phyloP scores from a whole-genome alignment of 1,284 basidiomycete genomes.

The Cryptococcus amylolentus region DNA sequence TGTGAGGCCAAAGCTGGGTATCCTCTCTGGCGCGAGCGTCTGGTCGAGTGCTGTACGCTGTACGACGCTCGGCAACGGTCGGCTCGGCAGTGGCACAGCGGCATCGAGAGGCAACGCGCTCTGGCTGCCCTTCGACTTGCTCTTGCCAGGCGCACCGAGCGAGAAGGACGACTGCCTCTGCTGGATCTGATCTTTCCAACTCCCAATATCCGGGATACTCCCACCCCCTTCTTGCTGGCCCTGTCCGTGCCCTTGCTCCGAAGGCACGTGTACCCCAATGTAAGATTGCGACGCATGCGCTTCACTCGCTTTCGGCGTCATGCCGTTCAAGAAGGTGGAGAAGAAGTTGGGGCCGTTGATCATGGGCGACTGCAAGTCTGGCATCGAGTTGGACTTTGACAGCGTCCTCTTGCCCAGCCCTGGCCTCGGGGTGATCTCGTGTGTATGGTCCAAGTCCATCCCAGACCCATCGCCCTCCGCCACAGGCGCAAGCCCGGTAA shows the following conservation, averaged over 20 bases:
- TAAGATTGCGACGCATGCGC: conserved; percentile 12
- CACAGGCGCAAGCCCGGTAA: conserved; percentile 12
- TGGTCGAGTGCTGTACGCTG: conserved; percentile 37
- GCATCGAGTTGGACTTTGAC: conserved; percentile 44
- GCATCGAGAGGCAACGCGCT: background rate
- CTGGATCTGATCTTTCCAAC: conserved; percentile 41
- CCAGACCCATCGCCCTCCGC: conserved; percentile 10
- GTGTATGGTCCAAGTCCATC: background rate
- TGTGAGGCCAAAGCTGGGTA: conserved; percentile 36
- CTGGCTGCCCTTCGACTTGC: background rate
- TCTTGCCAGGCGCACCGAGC: conserved; percentile 26
- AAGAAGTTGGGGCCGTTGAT: conserved; percentile 16
- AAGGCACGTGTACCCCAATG: conserved; percentile 1
- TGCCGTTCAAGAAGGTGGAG: conserved; percentile 17
- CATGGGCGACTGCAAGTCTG: conserved; percentile 60
- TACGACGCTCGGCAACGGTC: conserved; percentile 29
- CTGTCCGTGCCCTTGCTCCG: conserved; percentile 5
- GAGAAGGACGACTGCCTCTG: conserved; percentile 33
- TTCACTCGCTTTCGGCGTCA: conserved; percentile 22
- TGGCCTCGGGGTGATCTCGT: conserved; percentile 24
- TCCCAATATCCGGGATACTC: conserved; percentile 13
- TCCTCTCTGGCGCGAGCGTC: conserved; percentile 47
- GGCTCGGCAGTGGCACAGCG: background rate
- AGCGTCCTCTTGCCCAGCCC: conserved; percentile 23
- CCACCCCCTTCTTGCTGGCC: background rate